Evolutionary conservation across 2,329 filamentous ascomycete genomes (phyloP).

Genomic region (Colletotrichum siamense): DNA sequence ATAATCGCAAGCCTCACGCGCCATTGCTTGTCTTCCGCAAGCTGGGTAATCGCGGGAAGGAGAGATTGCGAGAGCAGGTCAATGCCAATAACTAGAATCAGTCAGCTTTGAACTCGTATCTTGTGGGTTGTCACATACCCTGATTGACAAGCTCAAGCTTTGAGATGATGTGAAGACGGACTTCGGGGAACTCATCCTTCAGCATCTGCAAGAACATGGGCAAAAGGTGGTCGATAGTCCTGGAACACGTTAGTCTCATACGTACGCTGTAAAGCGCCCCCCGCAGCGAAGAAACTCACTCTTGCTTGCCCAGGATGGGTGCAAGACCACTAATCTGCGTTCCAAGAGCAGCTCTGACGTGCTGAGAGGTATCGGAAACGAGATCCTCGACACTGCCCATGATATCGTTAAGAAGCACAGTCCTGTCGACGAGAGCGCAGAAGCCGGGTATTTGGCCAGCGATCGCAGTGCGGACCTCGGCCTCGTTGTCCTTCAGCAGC

Average conservation of each 20-base stretch:
- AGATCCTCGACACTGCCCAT: slow-evolving; percentile 97
- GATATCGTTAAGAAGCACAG: slow-evolving; percentile 90
- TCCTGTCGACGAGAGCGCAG: slow-evolving; percentile 86
- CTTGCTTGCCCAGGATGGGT: slow-evolving; percentile 96
- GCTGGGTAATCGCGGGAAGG: slow-evolving; percentile 93
- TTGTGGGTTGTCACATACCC: slow-evolving; percentile 54
- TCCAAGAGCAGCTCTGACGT: slow-evolving; percentile 92
- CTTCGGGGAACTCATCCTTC: slow-evolving; percentile 98
- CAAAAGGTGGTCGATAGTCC: slow-evolving; percentile 93
- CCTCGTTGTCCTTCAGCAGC: slow-evolving; percentile 96
- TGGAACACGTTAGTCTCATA: slow-evolving; percentile 37
- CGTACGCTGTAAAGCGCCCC: neutral
- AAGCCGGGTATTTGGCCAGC: slow-evolving; percentile 98
- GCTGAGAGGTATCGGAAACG: slow-evolving; percentile 94
- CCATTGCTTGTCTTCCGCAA: slow-evolving; percentile 99
- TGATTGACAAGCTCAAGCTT: slow-evolving; percentile 98
- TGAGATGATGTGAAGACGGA: slow-evolving; percentile 98
- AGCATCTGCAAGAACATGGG: slow-evolving; percentile 99
- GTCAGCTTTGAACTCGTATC: neutral
- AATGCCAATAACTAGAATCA: slow-evolving; percentile 84
- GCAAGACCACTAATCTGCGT: slow-evolving; percentile 97
- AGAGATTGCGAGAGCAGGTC: slow-evolving; percentile 95
- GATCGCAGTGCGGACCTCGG: slow-evolving; percentile 95
- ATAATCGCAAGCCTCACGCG: slow-evolving; percentile 97
- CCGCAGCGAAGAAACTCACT: slow-evolving; percentile 66